Base-by-base conservation (phyloP, 805 yeast species). In the Kuraishia molischiana region DNA sequence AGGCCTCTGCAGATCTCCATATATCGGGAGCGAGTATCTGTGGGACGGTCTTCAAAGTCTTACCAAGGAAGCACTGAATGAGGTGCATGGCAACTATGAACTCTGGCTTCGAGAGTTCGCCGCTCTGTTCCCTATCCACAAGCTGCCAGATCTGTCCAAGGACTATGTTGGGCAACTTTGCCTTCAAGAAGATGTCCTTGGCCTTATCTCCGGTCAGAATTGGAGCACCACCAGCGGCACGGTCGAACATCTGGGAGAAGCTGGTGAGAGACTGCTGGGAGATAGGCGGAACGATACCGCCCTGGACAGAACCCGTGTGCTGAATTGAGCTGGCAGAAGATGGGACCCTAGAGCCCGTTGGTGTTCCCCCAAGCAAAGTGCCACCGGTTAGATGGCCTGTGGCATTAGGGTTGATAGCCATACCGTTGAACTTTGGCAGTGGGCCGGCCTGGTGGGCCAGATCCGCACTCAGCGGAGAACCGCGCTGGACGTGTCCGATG, bases 31-130 rank as follows among this genome's bases (percentile, higher is more conserved):
- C 61, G 11, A 61, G 42, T 19, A 45, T 47, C 1, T 55, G 49
- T 11, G 62, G 64, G 15, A 52, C 44, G 8, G 43, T 44, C 5
- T 85, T 79, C 49, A 86, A 62, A 36, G 76, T 73, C 36, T 69
- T 70, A 49, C 76, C 73, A 50, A 86, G 66, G 24, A 81, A 63
- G 47, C 86, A 79, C 58, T 90, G 97, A 45, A 92, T 85, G 53
- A 92, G 69, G 59, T 85, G 95, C 98, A 92, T 90, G 5, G 97
- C 97, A 50, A 90, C 74, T 33, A 85, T 74, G 50, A 92, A 92
- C 54, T 85, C 89, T 13, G 78, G 69, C 52, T 78, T 73, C 40
- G 73, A 68, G 49, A 92, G 72, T 39, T 73, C 66, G 4, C 98
- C 98, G 2, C 72, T 60, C 47, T 78, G 78, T 38, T 72, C 71